These are phyloP conservation scores for Tylopilus rubrobrunneus DNA, from an alignment of 768 basidiomycete genomes.

Conservation along the genomic window DNA sequence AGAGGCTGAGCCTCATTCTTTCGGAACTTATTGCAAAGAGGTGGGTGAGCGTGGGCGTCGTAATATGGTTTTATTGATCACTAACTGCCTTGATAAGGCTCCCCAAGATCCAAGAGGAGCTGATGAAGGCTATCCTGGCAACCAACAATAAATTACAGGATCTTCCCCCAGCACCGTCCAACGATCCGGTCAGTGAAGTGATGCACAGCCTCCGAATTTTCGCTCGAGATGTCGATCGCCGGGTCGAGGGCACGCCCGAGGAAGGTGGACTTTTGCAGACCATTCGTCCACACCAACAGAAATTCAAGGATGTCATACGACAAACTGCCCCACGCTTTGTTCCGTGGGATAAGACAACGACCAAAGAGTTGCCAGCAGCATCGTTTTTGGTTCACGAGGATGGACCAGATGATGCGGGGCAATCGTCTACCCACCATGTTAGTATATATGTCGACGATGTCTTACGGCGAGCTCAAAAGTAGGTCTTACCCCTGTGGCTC, in stretches of 20 bases:
- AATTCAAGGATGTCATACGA: constrained; percentile 47
- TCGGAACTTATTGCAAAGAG: constrained; percentile 60
- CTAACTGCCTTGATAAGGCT: constrained; percentile 38
- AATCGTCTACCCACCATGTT: background rate
- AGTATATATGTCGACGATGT: constrained; percentile 54
- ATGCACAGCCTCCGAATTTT: constrained; percentile 46
- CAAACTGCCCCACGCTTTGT: constrained; percentile 55
- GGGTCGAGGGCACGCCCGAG: constrained; percentile 52
- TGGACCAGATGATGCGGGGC: constrained; percentile 7
- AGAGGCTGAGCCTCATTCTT: constrained; percentile 54
- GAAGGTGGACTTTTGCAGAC: constrained; percentile 51
- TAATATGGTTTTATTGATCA: background rate
- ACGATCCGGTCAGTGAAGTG: constrained; percentile 56
- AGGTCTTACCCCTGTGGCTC: constrained; percentile 14
- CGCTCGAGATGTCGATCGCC: constrained; percentile 36
- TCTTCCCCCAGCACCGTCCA: constrained; percentile 51
- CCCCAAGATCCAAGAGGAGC: constrained; percentile 57
- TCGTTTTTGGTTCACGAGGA: constrained; percentile 43
- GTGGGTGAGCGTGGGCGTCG: constrained; percentile 37
- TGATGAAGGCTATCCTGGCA: constrained; percentile 41
- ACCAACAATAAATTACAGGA: constrained; percentile 32
- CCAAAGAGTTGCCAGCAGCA: constrained; percentile 5
- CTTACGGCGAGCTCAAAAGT: constrained; percentile 44
- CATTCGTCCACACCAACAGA: constrained; percentile 46
- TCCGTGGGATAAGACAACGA: constrained; percentile 37